phyloP scores from a whole-genome alignment of 805 yeast species.

The Myxozyma nipponensis region DNA sequence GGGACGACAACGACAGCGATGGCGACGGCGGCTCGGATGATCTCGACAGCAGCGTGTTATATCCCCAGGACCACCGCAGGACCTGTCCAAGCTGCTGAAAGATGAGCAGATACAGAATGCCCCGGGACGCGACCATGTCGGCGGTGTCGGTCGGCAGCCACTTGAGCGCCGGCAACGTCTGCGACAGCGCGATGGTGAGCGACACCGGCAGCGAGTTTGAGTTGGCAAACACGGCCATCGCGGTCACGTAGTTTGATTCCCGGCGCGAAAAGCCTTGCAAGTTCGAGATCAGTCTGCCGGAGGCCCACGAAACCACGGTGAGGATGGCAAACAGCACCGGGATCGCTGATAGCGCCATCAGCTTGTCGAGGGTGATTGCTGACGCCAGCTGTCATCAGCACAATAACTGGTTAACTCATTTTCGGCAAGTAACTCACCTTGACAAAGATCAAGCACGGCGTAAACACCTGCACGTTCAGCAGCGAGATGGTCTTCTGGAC shows the following conservation, averaged over 20 bases:
- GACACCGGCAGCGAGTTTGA: constrained; percentile 94
- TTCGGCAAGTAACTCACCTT: constrained; percentile 44
- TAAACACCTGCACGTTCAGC: constrained; percentile 85
- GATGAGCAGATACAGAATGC: constrained; percentile 55
- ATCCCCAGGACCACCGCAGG: constrained; percentile 72
- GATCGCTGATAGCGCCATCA: constrained; percentile 74
- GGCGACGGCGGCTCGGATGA: constrained; percentile 1
- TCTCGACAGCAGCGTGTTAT: constrained; percentile 50
- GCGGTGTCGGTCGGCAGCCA: constrained; percentile 55
- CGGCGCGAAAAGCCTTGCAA: constrained; percentile 59
- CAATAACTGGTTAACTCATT: not conserved
- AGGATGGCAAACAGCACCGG: constrained; percentile 81
- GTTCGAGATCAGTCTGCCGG: constrained; percentile 55
- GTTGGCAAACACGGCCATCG: constrained; percentile 95
- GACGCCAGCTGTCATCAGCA: constrained; percentile 44
- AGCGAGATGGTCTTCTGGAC: constrained; percentile 76
- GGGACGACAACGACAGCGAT: not conserved
- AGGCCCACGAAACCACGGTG: constrained; percentile 67
- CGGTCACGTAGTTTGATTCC: constrained; percentile 87
- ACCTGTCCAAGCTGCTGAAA: constrained; percentile 67
- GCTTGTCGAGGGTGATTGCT: constrained; percentile 65
- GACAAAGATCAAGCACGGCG: constrained; percentile 90
- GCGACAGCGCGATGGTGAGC: constrained; percentile 64
- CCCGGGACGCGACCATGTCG: constrained; percentile 60
- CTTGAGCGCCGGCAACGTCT: constrained; percentile 52